A percentile compares a stretch with the other conserved stretches of the same genome.
These are phyloP conservation scores for Vanderwaltozyma polyspora DNA, from an alignment of 805 yeast genomes.

Conservation along the genomic window DNA sequence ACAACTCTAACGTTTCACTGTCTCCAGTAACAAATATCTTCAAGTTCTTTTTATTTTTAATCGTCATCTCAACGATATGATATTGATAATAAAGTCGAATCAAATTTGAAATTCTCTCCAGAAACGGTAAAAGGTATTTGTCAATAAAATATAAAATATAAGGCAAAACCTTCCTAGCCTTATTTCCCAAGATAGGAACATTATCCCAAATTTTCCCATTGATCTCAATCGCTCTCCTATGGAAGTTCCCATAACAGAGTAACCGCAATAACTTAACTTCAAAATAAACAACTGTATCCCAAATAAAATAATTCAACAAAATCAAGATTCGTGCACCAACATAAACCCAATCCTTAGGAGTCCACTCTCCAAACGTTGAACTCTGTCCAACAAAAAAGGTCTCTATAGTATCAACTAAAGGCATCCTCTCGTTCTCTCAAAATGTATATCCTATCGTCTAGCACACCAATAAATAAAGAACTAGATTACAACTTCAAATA, in stretches of 20 bases:
- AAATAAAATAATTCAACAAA: conserved; percentile 4
- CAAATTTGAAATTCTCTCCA: conserved; percentile 5
- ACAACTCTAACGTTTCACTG: conserved; percentile 10
- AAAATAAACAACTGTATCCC: conserved; percentile 4
- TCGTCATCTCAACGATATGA: conserved; percentile 12
- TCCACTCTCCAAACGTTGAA: conserved; percentile 6
- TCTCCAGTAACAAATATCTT: conserved; percentile 17
- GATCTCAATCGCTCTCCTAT: background rate
- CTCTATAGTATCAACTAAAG: conserved; percentile 7
- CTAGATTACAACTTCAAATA: too few relatives aligned
- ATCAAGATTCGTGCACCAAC: conserved; percentile 4
- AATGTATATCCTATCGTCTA: too few relatives aligned
- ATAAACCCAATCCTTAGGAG: conserved; percentile 7
- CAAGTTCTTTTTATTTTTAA: conserved; percentile 13
- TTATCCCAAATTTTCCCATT: conserved; percentile 6
- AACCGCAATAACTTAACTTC: background rate
- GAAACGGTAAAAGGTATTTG: conserved; percentile 4
- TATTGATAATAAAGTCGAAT: conserved; percentile 12
- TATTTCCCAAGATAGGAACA: conserved; percentile 11
- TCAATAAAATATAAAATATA: background rate
- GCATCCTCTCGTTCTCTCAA: too few relatives aligned
- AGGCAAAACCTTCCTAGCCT: background rate
- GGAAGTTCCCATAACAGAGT: conserved; percentile 2
- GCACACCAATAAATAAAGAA: too few relatives aligned
- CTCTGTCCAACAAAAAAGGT: conserved; percentile 18